Evolutionary conservation across 1,284 basidiomycete genomes (phyloP), one percentile per base, ranked within the genome.

Genomic region (Trichosporon ovoides): DNA sequence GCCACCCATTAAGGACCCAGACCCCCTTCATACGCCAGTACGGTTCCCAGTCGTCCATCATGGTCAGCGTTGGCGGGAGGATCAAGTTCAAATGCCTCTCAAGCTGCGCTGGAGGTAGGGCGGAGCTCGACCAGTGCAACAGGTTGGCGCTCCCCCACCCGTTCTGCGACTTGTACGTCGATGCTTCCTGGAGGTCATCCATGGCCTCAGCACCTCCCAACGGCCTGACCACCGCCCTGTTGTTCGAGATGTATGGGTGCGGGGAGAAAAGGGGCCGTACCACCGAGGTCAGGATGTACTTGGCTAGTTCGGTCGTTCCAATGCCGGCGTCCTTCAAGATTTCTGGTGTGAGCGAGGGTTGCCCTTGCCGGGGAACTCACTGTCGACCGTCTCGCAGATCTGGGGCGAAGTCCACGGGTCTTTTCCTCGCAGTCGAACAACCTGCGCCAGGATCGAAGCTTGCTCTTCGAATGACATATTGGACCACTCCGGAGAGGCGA

Each of bases 21-120:
- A 68, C 66, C 5, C 75, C 77, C 28, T 60, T 56, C 4, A 62
- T 62, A 1, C 77, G 68, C 66, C 71, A 78, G 1, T 54, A 40
- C 0, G 77, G 70, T 24, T 77, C 74, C 64, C 68, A 78, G 56
- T 78, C 77, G 61, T 78, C 77, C 69, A 78, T 69, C 57, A 78
- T 57, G 28, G 69, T 68, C 24, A 78, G 52, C 0, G 74, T 76
- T 1, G 77, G 75, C 6, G 77, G 77, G 3, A 78, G 60, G 19
- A 78, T 63, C 38, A 71, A 28, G 1, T 69, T 71, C 7, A 78
- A 68, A 14, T 68, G 58, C 43, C 65, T 60, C 46, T 72, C 68
- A 2, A 48, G 24, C 24, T 48, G 43, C 12, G 28, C 19, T 16
- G 24, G 24, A 75, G 37, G 9, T 20, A 20, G 22, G 16, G 24